These are phyloP conservation scores for Colletotrichum liaoningense DNA, from an alignment of 2,329 filamentous ascomycete genomes.

Conservation along the genomic window DNA sequence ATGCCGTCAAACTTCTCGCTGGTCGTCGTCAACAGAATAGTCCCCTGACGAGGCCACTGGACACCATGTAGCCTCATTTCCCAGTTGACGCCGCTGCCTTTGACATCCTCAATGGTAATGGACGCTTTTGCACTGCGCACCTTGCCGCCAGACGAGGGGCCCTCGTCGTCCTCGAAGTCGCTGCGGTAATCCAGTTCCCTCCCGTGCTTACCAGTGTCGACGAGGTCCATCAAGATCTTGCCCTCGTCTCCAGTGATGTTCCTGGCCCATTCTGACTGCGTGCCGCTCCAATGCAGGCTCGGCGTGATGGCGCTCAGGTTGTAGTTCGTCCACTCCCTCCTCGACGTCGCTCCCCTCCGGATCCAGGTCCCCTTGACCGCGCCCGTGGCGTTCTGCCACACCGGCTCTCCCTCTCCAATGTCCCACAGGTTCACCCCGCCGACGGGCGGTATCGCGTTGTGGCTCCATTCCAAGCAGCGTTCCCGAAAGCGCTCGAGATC, in stretches of 20 bases:
- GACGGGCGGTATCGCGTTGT: constrained; percentile 59
- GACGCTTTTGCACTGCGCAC: constrained; percentile 77
- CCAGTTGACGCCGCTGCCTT: constrained; percentile 78
- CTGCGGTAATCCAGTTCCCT: constrained; percentile 57
- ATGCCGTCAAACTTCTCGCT: constrained; percentile 96
- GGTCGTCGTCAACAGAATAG: constrained; percentile 85
- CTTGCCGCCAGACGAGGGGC: constrained; percentile 57
- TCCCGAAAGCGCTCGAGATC: constrained; percentile 75
- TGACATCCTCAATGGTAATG: constrained; percentile 78
- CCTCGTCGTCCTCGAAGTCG: constrained; percentile 45
- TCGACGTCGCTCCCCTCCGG: constrained; percentile 62
- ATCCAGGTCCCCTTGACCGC: constrained; percentile 82
- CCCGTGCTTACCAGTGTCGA: constrained; percentile 62
- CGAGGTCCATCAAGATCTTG: constrained; percentile 72
- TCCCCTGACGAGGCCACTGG: constrained; percentile 86
- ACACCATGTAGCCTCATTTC: constrained; percentile 85
- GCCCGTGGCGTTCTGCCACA: constrained; percentile 86
- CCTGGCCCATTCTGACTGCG: constrained; percentile 73
- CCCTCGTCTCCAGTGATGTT: constrained; percentile 84
- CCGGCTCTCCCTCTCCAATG: constrained; percentile 50
- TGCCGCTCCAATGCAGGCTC: constrained; percentile 72
- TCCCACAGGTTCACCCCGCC: constrained; percentile 54
- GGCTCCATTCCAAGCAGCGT: constrained; percentile 71
- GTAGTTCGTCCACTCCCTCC: constrained; percentile 59
- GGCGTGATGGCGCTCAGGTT: constrained; percentile 76